Conservation (phyloP, 1,284 basidiomycete species). For the Sparassis latifolia region DNA sequence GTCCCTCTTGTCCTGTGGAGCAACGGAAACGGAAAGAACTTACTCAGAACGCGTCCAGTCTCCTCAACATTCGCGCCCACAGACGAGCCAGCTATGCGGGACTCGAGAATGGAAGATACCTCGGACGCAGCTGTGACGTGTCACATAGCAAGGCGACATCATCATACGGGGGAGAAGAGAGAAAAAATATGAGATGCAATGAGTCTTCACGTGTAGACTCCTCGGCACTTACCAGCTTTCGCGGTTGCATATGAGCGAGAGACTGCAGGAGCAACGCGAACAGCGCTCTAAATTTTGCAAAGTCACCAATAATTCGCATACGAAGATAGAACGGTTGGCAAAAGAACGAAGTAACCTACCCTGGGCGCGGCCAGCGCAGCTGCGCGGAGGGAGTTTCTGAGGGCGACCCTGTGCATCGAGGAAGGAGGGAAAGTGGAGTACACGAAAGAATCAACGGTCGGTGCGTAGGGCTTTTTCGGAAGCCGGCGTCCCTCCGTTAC, state of each 20-base stretch:
- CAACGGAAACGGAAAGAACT: constrained; percentile 26
- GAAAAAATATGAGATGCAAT: constrained; percentile 5
- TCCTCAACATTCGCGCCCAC: constrained; percentile 95
- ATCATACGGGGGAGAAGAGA: constrained; percentile 4
- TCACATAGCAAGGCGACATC: constrained; percentile 23
- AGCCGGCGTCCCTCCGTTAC: constrained; percentile 21
- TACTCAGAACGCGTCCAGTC: constrained; percentile 96
- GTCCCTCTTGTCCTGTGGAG: neutral
- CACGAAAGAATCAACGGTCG: constrained; percentile 29
- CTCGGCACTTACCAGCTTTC: constrained; percentile 77
- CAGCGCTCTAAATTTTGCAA: constrained; percentile 37
- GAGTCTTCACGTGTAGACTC: constrained; percentile 1
- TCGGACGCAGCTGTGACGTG: constrained; percentile 88
- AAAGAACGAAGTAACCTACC: constrained; percentile 33
- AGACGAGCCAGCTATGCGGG: constrained; percentile 90
- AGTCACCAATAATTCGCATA: constrained; percentile 1
- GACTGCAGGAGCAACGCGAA: constrained; percentile 40
- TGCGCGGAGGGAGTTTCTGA: constrained; percentile 78
- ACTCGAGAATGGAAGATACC: constrained; percentile 98
- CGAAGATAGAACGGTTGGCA: constrained; percentile 8
- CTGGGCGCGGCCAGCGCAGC: constrained; percentile 63
- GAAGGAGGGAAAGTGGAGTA: constrained; percentile 29
- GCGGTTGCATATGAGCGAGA: constrained; percentile 92
- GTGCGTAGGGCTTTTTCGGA: constrained; percentile 15
- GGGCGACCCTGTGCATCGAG: constrained; percentile 84